Evolutionary conservation across 2,329 filamentous ascomycete species (phyloP).

Genomic region (Alternaria sp.): DNA sequence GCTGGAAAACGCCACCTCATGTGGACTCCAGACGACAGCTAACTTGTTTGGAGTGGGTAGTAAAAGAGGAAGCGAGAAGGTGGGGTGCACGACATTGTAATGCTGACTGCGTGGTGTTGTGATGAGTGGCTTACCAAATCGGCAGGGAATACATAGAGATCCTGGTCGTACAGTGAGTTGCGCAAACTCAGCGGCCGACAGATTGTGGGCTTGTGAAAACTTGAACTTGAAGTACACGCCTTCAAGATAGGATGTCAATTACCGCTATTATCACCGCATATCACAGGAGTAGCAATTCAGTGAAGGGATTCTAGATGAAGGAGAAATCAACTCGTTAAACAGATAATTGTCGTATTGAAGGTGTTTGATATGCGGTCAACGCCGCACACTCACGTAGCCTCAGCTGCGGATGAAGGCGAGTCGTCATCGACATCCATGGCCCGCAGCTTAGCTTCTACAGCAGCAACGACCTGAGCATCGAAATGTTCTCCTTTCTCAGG

Average conservation of each 20-base stretch:
- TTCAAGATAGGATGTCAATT: background rate
- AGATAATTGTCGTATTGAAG: background rate
- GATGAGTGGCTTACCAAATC: background rate
- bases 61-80: background rate
- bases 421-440: conserved; percentile 44
- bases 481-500: conserved; percentile 64
- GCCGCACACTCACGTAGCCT: conserved; percentile 20
- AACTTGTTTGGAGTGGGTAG: background rate
- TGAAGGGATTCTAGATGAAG: background rate
- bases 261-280: background rate
- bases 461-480: conserved; percentile 67
- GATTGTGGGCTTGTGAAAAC: background rate
- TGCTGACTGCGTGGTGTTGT: background rate
- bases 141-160: background rate
- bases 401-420: conserved; percentile 26
- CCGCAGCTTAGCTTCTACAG: conserved; percentile 64
- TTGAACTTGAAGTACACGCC: background rate
- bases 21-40: conserved; percentile 3
- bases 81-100: background rate
- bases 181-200: background rate
- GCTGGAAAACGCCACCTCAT: conserved; percentile 16
- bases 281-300: background rate
- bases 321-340: background rate
- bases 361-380: background rate
- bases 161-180: background rate